These are phyloP conservation scores for Moesziomyces globuligerus DNA, from an alignment of 1,284 basidiomycete species.

Conservation along the genomic window DNA sequence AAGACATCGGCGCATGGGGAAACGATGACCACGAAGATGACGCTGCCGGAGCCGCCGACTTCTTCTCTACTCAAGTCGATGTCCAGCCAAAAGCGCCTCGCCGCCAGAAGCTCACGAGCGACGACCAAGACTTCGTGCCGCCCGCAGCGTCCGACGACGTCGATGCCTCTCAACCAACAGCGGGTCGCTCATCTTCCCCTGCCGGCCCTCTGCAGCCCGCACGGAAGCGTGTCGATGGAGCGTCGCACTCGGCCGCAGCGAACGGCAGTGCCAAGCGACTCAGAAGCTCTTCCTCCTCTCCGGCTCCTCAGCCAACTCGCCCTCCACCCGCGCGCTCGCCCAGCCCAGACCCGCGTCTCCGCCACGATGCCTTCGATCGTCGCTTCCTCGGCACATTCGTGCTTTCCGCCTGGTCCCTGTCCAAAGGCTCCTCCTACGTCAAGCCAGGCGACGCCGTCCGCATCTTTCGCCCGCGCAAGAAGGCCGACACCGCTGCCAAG, in stretches of 20 bases:
- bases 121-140: constrained; percentile 26
- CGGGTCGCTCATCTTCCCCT: constrained; percentile 8
- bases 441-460: constrained; percentile 56
- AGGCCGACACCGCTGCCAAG: constrained; percentile 18
- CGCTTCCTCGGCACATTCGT: constrained; percentile 63
- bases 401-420: constrained; percentile 61
- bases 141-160: no score
- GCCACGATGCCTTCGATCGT: constrained; percentile 46
- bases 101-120: constrained; percentile 10
- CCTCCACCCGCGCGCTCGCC: constrained; percentile 18
- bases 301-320: constrained; percentile 2
- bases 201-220: constrained; percentile 4
- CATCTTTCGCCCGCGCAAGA: constrained; percentile 56
- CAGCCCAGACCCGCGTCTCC: constrained; percentile 32
- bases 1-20: constrained; percentile 27
- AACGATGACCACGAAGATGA: constrained; percentile 8
- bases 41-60: constrained; percentile 1
- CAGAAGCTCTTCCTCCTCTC: constrained; percentile 14
- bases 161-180: background rate
- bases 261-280: constrained; percentile 9
- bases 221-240: constrained; percentile 4
- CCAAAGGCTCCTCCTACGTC: constrained; percentile 59
- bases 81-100: constrained; percentile 1
- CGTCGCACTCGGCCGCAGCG: background rate
- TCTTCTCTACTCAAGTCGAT: constrained; percentile 25